Evolutionary conservation across 148 eudicot species (phyloP).

Genomic region (Cornus controversa): DNA sequence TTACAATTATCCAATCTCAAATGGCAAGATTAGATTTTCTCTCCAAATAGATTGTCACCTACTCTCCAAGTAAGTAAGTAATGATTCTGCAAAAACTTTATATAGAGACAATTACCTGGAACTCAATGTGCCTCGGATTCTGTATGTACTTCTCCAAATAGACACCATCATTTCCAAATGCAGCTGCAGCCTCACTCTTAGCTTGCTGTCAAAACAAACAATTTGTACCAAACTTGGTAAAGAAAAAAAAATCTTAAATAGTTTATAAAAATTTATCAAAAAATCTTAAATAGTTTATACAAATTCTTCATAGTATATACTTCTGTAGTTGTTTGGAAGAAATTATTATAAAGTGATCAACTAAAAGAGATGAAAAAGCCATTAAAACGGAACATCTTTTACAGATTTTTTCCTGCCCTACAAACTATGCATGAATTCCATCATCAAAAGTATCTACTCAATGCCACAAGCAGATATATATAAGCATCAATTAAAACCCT

Average conservation of each 20-base stretch:
- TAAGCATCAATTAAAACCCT: too few relatives aligned
- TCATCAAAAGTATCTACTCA: too few relatives aligned
- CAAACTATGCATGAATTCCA: background rate
- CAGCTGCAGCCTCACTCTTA: constrained; percentile 98
- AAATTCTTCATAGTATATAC: background rate
- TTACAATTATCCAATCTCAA: too few relatives aligned
- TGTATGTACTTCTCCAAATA: constrained; percentile 86
- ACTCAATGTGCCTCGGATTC: constrained; percentile 98
- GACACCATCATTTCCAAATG: constrained; percentile 97
- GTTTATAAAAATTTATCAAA: too few relatives aligned
- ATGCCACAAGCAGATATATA: too few relatives aligned
- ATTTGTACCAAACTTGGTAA: background rate
- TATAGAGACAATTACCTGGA: constrained; percentile 61
- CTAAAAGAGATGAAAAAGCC: background rate
- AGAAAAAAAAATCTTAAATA: background rate
- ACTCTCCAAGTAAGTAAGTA: too few relatives aligned
- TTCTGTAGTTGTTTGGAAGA: background rate
- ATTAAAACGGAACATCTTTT: background rate
- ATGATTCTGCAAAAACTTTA: too few relatives aligned
- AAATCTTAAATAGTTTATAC: background rate
- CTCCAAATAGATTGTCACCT: too few relatives aligned
- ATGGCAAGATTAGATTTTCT: too few relatives aligned
- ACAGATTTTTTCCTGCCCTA: background rate
- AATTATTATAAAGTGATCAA: constrained; percentile 3
- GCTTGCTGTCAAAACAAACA: constrained; percentile 61